These are phyloP conservation scores for Tulasnella sp. DNA, from an alignment of 768 basidiomycete species.

Conservation along the genomic window DNA sequence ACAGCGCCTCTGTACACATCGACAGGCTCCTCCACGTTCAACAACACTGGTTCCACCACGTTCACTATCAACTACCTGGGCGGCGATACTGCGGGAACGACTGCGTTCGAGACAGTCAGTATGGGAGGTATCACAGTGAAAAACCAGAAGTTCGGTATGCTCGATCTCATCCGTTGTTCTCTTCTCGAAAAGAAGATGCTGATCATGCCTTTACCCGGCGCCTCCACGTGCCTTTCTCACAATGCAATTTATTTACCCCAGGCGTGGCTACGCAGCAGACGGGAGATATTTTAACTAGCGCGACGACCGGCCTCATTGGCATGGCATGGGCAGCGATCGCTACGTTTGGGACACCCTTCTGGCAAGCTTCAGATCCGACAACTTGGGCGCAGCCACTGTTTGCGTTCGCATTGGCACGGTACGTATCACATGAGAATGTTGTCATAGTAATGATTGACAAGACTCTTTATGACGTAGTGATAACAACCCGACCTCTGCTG, in stretches of 20 bases:
- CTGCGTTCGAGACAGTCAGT: slow-evolving; percentile 16
- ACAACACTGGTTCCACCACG: not conserved
- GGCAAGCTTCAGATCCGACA: not conserved
- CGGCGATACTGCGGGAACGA: slow-evolving; percentile 14
- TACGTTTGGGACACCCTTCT: slow-evolving; percentile 9
- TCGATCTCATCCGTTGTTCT: not conserved
- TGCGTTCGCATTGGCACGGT: slow-evolving; percentile 15
- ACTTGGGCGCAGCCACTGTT: slow-evolving; percentile 14
- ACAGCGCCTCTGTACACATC: not conserved
- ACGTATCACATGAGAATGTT: not conserved
- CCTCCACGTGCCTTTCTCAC: not conserved
- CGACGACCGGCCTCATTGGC: slow-evolving; percentile 18
- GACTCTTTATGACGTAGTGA: not conserved
- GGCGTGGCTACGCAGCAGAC: not conserved
- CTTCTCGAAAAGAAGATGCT: not conserved
- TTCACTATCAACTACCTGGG: slow-evolving; percentile 16
- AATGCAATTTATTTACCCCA: not conserved
- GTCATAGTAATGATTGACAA: not conserved
- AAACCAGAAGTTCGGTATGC: slow-evolving; percentile 16
- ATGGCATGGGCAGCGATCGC: slow-evolving; percentile 18
- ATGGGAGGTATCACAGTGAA: slow-evolving; percentile 16
- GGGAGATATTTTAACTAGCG: not conserved
- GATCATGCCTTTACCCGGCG: not conserved
- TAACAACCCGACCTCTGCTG: not conserved
- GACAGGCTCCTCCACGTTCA: slow-evolving; percentile 9